Evolutionary conservation across 2,329 filamentous ascomycete species (phyloP).

Genomic region (Pyricularia grisea): DNA sequence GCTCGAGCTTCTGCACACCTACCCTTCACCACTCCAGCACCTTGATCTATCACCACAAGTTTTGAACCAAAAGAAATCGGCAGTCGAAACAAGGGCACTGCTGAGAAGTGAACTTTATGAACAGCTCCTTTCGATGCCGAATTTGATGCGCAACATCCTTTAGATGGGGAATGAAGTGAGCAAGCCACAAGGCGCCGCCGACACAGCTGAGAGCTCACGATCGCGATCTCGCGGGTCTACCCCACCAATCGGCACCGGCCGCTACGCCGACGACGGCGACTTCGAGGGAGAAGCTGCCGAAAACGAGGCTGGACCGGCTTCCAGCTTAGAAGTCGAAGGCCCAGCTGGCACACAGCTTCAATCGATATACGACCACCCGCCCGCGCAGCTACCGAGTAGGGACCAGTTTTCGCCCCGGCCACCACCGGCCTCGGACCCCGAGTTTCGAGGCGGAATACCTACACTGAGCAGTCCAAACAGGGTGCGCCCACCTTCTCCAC

Average conservation of each 20-base stretch:
- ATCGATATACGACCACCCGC: background rate
- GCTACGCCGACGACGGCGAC: background rate
- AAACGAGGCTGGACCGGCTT: background rate
- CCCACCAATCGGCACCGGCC: constrained; percentile 4
- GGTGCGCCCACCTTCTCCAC: constrained; percentile 3
- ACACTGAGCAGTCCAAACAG: constrained; percentile 3
- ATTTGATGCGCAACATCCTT: background rate
- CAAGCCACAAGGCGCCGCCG: background rate
- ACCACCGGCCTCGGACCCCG: background rate
- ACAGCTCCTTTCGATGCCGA: background rate
- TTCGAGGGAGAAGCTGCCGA: background rate
- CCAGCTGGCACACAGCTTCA: background rate
- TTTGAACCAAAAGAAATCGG: background rate
- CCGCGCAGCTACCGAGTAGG: background rate
- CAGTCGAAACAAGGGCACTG: background rate
- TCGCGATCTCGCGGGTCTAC: background rate
- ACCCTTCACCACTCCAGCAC: background rate
- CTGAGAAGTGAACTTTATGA: background rate
- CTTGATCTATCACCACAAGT: background rate
- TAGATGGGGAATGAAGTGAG: constrained; percentile 4
- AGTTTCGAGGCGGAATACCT: background rate
- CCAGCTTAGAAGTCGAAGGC: background rate
- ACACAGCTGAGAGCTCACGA: background rate
- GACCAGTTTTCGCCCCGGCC: background rate
- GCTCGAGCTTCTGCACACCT: background rate